A percentile compares a stretch with the other conserved stretches of the same genome.
These are phyloP conservation scores for Avena insularis DNA, from an alignment of 176 grass and related monocot genomes.

Conservation along the genomic window DNA sequence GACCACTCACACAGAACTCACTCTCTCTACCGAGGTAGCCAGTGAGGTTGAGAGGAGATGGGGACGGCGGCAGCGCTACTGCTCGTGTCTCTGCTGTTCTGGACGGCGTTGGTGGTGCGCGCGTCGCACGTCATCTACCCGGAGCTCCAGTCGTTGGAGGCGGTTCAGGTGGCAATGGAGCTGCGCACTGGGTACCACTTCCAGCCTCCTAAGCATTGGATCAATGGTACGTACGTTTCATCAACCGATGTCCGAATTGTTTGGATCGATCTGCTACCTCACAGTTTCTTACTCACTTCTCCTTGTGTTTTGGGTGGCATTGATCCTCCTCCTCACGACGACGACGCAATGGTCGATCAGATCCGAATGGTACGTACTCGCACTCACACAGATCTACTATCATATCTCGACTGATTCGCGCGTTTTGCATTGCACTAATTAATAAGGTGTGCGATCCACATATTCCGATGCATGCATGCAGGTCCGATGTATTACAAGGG, in stretches of 20 bases:
- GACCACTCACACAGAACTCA: too few species aligned
- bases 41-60: background rate
- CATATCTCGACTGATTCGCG: background rate
- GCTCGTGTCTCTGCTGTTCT: background rate
- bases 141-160: conserved; percentile 27
- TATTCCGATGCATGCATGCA: background rate
- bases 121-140: conserved; percentile 8
- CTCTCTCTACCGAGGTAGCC: too few species aligned
- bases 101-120: background rate
- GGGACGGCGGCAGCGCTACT: background rate
- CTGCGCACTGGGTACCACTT: conserved; percentile 26
- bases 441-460: background rate
- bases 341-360: background rate
- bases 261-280: background rate
- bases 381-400: background rate
- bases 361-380: conserved; percentile 8
- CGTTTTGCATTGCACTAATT: background rate
- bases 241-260: background rate
- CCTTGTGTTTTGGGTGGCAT: background rate
- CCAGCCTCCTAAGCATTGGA: conserved; percentile 14
- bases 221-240: background rate
- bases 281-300: background rate
- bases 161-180: background rate
- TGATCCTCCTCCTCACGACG: background rate
- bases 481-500: conserved; percentile 79